Evolutionary conservation across 2,329 filamentous ascomycete genomes (phyloP).

Genomic region (Sphaerulina vaccinii): DNA sequence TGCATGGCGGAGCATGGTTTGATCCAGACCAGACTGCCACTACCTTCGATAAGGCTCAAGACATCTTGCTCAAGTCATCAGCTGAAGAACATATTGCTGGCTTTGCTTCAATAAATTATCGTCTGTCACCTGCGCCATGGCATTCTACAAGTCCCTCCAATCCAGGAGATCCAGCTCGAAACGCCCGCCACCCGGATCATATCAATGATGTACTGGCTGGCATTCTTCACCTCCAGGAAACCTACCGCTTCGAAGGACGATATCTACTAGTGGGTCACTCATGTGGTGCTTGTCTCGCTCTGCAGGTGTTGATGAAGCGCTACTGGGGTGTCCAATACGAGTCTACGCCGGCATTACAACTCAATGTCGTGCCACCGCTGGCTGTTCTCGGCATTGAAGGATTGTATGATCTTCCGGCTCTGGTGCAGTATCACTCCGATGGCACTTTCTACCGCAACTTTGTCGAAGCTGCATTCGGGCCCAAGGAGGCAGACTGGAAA

Average conservation of each 20-base stretch:
- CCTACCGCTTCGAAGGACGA: conserved; percentile 44
- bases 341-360: conserved; percentile 27
- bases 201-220: conserved; percentile 56
- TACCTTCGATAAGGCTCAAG: conserved; percentile 40
- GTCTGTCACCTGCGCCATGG: conserved; percentile 54
- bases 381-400: conserved; percentile 63
- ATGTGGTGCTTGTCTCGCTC: conserved; percentile 62
- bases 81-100: conserved; percentile 51
- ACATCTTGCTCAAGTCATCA: conserved; percentile 36
- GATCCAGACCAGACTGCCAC: conserved; percentile 44
- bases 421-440: conserved; percentile 47
- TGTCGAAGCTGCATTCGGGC: conserved; percentile 61
- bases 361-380: conserved; percentile 42
- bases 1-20: conserved; percentile 53
- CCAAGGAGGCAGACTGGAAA: conserved; percentile 51
- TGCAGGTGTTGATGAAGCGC: conserved; percentile 57
- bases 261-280: conserved; percentile 64
- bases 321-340: conserved; percentile 36
- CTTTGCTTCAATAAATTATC: conserved; percentile 65
- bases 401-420: conserved; percentile 62
- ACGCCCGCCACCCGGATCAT: conserved; percentile 60
- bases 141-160: conserved; percentile 48
- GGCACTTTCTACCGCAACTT: conserved; percentile 59
- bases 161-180: conserved; percentile 48
- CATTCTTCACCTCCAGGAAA: conserved; percentile 50